These are phyloP conservation scores for Sarocladium brachiariae DNA, from an alignment of 2,329 filamentous ascomycete species.

Conservation along the genomic window DNA sequence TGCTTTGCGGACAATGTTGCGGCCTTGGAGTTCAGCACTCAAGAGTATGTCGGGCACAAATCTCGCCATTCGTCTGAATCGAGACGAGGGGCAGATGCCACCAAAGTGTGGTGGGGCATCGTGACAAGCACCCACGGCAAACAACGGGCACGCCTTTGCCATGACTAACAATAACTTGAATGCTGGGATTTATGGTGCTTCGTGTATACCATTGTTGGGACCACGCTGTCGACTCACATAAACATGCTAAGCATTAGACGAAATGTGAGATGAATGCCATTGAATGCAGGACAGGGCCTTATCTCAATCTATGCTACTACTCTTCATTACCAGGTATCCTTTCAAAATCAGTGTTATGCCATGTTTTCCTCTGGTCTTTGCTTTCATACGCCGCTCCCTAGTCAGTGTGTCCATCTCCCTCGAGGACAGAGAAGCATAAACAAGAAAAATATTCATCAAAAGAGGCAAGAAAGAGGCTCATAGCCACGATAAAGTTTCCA, in stretches of 20 bases:
- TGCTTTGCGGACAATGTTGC: too few species aligned
- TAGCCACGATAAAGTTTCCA: background rate
- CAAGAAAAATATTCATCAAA: background rate
- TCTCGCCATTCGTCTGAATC: background rate
- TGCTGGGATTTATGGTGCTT: too few species aligned
- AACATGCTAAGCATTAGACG: background rate
- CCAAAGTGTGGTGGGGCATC: conserved; percentile 9
- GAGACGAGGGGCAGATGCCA: conserved; percentile 4
- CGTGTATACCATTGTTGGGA: too few species aligned
- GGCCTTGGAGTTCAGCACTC: too few species aligned
- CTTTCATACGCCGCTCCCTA: conserved; percentile 2
- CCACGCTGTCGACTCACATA: too few species aligned
- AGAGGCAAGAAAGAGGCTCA: background rate
- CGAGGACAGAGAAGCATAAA: background rate
- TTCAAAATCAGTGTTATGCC: background rate
- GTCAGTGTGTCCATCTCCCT: background rate
- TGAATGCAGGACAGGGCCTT: background rate
- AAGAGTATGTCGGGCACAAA: conserved; percentile 7
- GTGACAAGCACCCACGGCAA: conserved; percentile 1
- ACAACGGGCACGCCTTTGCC: background rate
- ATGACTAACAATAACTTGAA: conserved; percentile 2
- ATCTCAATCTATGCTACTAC: conserved; percentile 6
- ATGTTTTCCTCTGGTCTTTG: background rate
- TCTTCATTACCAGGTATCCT: background rate
- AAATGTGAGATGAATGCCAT: background rate